phyloP scores from a whole-genome alignment of 2,329 filamentous ascomycete genomes.

The Alternaria ethzedia region DNA sequence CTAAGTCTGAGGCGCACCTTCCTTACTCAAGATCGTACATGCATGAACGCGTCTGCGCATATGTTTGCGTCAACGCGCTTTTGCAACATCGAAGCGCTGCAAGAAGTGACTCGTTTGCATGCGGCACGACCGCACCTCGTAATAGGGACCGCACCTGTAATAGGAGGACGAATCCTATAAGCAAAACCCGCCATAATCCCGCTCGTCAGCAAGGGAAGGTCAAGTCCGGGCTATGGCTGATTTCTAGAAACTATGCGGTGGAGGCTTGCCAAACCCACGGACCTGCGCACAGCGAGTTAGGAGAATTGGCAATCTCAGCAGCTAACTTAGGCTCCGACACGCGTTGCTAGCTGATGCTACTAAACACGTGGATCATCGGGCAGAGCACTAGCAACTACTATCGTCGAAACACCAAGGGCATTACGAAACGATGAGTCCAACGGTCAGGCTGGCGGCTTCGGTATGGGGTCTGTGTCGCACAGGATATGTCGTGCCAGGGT shows the following conservation, averaged over 20 bases:
- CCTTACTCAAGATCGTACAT: constrained; percentile 25
- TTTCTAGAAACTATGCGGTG: constrained; percentile 30
- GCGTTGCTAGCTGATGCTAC: constrained; percentile 12
- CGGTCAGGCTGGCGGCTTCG: constrained; percentile 20
- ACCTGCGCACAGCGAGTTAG: constrained; percentile 12
- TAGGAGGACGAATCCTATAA: constrained; percentile 22
- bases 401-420: constrained; percentile 16
- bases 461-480: constrained; percentile 37
- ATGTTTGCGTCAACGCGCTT: constrained; percentile 27
- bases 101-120: constrained; percentile 30
- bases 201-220: constrained; percentile 36
- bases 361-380: constrained; percentile 17
- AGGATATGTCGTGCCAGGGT: constrained; percentile 30
- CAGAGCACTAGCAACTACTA: constrained; percentile 12
- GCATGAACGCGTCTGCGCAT: constrained; percentile 20
- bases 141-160: constrained; percentile 17
- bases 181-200: constrained; percentile 42
- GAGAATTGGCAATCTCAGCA: constrained; percentile 33
- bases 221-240: constrained; percentile 22
- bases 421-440: constrained; percentile 24
- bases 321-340: constrained; percentile 16
- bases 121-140: constrained; percentile 23
- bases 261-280: constrained; percentile 20
- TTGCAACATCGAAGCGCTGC: constrained; percentile 31
- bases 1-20: constrained; percentile 15